Evolutionary conservation across 1,284 basidiomycete species (phyloP), one percentile per base, ranked within the genome.

Genomic region (Marasmius fiardii): DNA sequence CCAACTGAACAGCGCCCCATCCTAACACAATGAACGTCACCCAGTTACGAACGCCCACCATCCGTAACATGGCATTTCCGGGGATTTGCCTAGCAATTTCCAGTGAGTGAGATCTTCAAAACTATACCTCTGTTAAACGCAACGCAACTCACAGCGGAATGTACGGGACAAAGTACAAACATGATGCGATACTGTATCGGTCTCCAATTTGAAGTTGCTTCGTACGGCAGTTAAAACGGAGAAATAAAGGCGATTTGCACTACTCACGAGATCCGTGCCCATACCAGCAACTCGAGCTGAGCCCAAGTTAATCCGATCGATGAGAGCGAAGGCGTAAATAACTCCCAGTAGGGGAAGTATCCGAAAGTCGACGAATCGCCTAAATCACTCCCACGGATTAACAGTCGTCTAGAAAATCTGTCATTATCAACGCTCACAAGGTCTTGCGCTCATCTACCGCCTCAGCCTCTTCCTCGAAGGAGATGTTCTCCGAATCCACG

Each of bases 301-400:
- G 24, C 74, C 75, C 51, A 77, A 64, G 59, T 77, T 77, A 55
- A 73, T 71, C 61, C 76, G 67, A 61, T 77, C 76, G 57, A 77
- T 74, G 43, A 76, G 60, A 12, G 74, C 68, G 53, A 77, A 72
- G 12, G 75, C 68, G 57, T 74, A 75, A 11, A 76, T 63, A 43
- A 75, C 44, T 2, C 71, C 68, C 6, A 78, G 65, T 10, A 78
- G 58, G 3, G 76, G 75, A 12, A 78, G 65, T 43, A 77, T 71
- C 33, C 74, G 69, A 63, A 68, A 71, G 61, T 77, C 75, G 21
- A 77, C 65, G 59, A 63, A 73, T 53, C 69, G 68, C 65, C 75
- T 77, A 37, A 8, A 51, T n/a, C n/a, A n/a, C n/a, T n/a, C n/a
- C 14, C 20, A 23, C 21, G 21, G 14, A 3, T 33, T 20, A 37